Conservation (phyloP, 2,329 filamentous ascomycete species). For the Calonectria pauciramosa region DNA sequence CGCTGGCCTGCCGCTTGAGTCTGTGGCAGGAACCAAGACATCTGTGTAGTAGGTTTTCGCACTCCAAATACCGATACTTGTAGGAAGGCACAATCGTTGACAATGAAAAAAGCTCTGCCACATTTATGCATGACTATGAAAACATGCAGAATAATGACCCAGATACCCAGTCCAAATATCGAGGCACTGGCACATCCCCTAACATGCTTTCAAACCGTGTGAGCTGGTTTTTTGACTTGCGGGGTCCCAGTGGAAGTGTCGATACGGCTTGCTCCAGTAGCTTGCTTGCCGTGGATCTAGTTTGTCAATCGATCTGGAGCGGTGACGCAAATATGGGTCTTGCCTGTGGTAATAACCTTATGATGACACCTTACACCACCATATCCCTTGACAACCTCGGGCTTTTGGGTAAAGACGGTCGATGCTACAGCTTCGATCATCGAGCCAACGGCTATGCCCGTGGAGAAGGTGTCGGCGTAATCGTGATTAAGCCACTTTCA, state of each 20-base stretch:
- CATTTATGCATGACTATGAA: constrained; percentile 54
- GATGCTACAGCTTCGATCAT: constrained; percentile 49
- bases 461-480: constrained; percentile 44
- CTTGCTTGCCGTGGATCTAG: constrained; percentile 34
- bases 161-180: constrained; percentile 39
- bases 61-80: not conserved
- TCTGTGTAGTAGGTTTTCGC: constrained; percentile 47
- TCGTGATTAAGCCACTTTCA: constrained; percentile 65
- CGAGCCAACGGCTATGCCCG: constrained; percentile 49
- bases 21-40: constrained; percentile 46
- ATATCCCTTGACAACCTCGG: constrained; percentile 56
- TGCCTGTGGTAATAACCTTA: constrained; percentile 36
- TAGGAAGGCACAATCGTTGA: not conserved
- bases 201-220: constrained; percentile 56
- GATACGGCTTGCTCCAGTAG: constrained; percentile 38
- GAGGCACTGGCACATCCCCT: constrained; percentile 46
- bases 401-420: constrained; percentile 52
- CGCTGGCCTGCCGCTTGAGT: constrained; percentile 51
- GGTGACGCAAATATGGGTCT: constrained; percentile 45
- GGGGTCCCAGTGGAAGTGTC: constrained; percentile 33
- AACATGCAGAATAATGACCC: constrained; percentile 50
- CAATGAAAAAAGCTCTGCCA: constrained; percentile 43
- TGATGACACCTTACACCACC: constrained; percentile 34
- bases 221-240: constrained; percentile 52
- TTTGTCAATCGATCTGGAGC: constrained; percentile 55